These are phyloP conservation scores for Phytophthora foliorum DNA, from an alignment of 352 stramenopile species.

Conservation along the genomic window DNA sequence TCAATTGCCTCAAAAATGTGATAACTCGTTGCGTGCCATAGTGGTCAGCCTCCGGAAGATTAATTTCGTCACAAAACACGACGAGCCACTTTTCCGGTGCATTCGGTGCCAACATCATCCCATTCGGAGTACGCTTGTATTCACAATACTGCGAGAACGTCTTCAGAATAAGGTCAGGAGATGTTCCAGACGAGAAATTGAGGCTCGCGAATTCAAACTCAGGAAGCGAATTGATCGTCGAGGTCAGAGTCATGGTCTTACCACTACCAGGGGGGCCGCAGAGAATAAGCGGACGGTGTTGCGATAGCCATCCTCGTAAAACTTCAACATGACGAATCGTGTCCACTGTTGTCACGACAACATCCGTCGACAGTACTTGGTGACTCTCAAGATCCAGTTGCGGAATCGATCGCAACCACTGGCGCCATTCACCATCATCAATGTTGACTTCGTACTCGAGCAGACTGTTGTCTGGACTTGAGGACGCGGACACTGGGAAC, in stretches of 20 bases:
- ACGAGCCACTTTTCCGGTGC: slow-evolving; percentile 98
- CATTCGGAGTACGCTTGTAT: slow-evolving; percentile 97
- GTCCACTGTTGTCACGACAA: slow-evolving; percentile 99
- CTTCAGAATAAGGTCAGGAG: slow-evolving; percentile 98
- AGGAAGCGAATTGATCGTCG: slow-evolving; percentile 97
- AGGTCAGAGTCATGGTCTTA: slow-evolving; percentile 99
- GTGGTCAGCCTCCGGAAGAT: slow-evolving; percentile 97
- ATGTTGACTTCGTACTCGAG: slow-evolving; percentile 98
- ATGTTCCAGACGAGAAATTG: slow-evolving; percentile 99
- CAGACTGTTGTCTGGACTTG: slow-evolving; percentile 83
- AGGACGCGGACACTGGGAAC: slow-evolving; percentile 78
- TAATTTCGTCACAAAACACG: slow-evolving; percentile 99
- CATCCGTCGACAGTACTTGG: slow-evolving; percentile 95
- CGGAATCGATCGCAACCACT: slow-evolving; percentile 97
- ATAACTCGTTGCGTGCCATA: slow-evolving; percentile 99
- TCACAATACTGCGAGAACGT: slow-evolving; percentile 99
- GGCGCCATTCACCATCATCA: slow-evolving; percentile 97
- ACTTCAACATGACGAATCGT: slow-evolving; percentile 99
- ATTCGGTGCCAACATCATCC: slow-evolving; percentile 96
- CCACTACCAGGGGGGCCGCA: slow-evolving; percentile 98
- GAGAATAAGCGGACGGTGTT: slow-evolving; percentile 97
- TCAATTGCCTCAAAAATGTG: slow-evolving; percentile 98
- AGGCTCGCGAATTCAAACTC: slow-evolving; percentile 98
- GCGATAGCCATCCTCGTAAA: slow-evolving; percentile 97
- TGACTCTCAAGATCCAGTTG: slow-evolving; percentile 99